phyloP scores from a whole-genome alignment of 495 filamentous ascomycete species.

The Trichoderma erinaceum region DNA sequence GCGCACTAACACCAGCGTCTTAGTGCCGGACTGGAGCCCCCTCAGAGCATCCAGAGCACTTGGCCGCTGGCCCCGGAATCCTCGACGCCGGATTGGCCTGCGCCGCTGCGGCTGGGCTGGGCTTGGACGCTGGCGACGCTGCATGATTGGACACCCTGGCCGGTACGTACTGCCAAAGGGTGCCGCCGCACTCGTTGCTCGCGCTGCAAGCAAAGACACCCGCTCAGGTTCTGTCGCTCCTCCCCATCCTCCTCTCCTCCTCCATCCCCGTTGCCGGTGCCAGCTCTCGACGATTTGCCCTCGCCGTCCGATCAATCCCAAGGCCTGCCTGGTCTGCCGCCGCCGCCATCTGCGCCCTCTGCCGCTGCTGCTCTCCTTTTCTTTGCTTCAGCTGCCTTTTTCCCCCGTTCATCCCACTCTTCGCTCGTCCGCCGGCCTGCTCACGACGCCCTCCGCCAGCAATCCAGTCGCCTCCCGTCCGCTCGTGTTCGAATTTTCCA shows the following conservation, averaged over 20 bases:
- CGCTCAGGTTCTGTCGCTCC: slow-evolving; percentile 12
- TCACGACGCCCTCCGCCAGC: slow-evolving; percentile 24
- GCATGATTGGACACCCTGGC: slow-evolving; percentile 12
- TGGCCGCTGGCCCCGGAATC: slow-evolving; percentile 4
- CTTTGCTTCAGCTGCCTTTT: slow-evolving; percentile 8
- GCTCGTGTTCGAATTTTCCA: slow-evolving; percentile 1
- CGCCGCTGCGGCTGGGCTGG: slow-evolving; percentile 6
- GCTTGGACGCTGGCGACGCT: background rate
- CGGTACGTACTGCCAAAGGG: slow-evolving; percentile 11
- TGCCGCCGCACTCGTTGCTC: slow-evolving; percentile 12
- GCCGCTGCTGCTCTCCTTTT: slow-evolving; percentile 15
- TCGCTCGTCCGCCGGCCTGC: background rate
- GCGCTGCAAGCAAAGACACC: slow-evolving; percentile 13
- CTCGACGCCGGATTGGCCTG: slow-evolving; percentile 11
- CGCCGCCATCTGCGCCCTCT: slow-evolving; percentile 13
- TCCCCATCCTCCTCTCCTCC: slow-evolving; percentile 9
- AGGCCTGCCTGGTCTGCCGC: background rate
- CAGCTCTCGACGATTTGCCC: background rate
- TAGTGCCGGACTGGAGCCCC: background rate
- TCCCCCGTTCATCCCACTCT: slow-evolving; percentile 29
- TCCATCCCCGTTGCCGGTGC: slow-evolving; percentile 10
- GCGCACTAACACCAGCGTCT: background rate
- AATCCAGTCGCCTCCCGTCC: slow-evolving; percentile 7
- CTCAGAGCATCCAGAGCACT: background rate
- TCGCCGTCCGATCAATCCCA: background rate